A percentile compares a stretch with the other conserved stretches of the same genome.
These are phyloP conservation scores for Coelastrella sp. DNA, from an alignment of 139 green algal species.

Conservation along the genomic window DNA sequence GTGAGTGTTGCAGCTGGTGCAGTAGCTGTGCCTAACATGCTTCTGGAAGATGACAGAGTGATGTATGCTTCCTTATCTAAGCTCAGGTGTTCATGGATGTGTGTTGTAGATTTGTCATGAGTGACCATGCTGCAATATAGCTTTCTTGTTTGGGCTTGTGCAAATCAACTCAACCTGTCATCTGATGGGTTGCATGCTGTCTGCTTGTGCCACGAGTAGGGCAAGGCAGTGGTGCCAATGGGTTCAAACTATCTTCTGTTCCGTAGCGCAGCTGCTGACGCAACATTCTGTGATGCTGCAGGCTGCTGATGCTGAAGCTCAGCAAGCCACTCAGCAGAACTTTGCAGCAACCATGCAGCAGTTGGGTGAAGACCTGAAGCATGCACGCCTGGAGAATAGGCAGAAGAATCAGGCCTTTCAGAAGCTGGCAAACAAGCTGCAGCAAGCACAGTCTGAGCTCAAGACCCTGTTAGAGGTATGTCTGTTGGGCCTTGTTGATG, in stretches of 20 bases:
- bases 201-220: too few relatives aligned
- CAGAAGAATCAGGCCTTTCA: not conserved
- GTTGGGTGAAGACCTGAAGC: not conserved
- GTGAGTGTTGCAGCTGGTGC: not conserved
- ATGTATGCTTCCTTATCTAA: too few relatives aligned
- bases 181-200: too few relatives aligned
- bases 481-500: not conserved
- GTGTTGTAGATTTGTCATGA: too few relatives aligned
- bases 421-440: not conserved
- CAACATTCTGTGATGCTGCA: not conserved
- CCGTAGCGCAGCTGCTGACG: too few relatives aligned
- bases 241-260: too few relatives aligned
- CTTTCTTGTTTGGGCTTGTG: not conserved
- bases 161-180: too few relatives aligned
- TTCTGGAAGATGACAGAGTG: too few relatives aligned
- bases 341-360: not conserved
- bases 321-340: not conserved
- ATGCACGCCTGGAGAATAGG: not conserved
- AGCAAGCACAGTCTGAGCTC: not conserved
- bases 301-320: not conserved
- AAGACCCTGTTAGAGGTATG: conserved; percentile 30
- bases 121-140: not conserved
- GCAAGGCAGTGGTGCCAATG: too few relatives aligned
- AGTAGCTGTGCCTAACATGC: too few relatives aligned
- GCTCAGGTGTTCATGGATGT: too few relatives aligned